Conservation (phyloP, 768 basidiomycete genomes). For the Hygrocybe coccinea region DNA sequence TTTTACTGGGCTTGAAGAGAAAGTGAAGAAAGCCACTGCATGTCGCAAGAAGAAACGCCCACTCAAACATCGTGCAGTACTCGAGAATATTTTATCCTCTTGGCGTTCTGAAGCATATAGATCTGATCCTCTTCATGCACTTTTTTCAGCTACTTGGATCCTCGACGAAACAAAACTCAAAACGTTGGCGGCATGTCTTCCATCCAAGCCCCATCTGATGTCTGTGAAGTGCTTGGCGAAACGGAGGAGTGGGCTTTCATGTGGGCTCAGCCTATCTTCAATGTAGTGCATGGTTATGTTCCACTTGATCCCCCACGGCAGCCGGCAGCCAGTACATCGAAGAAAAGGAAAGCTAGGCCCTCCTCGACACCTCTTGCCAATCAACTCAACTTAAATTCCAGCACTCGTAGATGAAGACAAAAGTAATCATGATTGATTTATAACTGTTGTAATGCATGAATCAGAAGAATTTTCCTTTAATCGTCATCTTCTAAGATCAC, state of each 20-base stretch:
- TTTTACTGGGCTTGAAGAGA: not conserved
- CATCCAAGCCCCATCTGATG: not conserved
- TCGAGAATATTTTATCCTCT: not conserved
- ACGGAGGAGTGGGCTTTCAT: not conserved
- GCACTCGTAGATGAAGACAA: not conserved
- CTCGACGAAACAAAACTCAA: constrained; percentile 4
- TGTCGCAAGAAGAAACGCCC: not conserved
- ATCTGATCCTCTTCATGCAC: not conserved
- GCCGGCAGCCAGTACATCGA: not conserved
- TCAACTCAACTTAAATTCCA: not conserved
- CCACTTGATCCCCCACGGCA: no score
- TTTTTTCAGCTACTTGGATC: constrained; percentile 4
- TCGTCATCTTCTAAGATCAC: not conserved
- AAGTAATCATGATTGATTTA: not conserved
- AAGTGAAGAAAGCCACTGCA: not conserved
- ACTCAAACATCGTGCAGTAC: not conserved
- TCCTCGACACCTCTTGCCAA: not conserved
- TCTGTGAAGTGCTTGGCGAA: not conserved
- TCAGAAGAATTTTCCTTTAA: not conserved
- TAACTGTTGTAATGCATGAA: not conserved
- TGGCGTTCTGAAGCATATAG: not conserved
- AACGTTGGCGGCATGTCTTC: not conserved
- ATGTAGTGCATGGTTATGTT: not conserved
- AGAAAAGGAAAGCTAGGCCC: not conserved
- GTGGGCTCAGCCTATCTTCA: not conserved